A percentile compares a stretch with the other conserved stretches of the same genome.
Evolutionary conservation across 768 basidiomycete species (phyloP).

Genomic region (Boletus subparvulus): DNA sequence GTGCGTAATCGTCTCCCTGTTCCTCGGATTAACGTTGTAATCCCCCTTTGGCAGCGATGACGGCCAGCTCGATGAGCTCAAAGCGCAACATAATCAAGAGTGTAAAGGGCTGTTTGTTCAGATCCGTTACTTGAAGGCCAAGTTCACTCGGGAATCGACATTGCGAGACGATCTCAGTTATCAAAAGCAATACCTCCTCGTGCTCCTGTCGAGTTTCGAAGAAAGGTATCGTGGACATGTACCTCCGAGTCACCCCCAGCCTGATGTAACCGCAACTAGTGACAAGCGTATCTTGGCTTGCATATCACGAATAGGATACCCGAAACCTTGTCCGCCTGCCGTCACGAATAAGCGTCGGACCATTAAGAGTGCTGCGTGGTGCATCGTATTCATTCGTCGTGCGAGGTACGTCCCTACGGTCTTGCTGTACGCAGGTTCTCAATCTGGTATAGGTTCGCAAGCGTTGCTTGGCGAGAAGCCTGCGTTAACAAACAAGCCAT

Average conservation of each 20-base stretch:
- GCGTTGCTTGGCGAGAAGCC: slow-evolving; percentile 63
- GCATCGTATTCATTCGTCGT: slow-evolving; percentile 64
- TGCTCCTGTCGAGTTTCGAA: slow-evolving; percentile 69
- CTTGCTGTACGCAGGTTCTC: slow-evolving; percentile 1
- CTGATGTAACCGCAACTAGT: slow-evolving; percentile 34
- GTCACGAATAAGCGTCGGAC: slow-evolving; percentile 43
- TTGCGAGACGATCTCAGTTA: slow-evolving; percentile 75
- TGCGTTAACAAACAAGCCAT: slow-evolving; percentile 60
- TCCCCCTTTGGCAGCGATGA: slow-evolving; percentile 46
- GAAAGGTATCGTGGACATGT: slow-evolving; percentile 48
- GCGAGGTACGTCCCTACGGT: slow-evolving; percentile 48
- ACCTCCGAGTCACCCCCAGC: neutral
- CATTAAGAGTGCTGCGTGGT: slow-evolving; percentile 56
- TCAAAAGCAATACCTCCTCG: slow-evolving; percentile 86
- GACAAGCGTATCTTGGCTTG: slow-evolving; percentile 72
- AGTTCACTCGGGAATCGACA: slow-evolving; percentile 80
- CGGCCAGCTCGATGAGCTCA: slow-evolving; percentile 52
- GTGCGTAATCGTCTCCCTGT: slow-evolving; percentile 40
- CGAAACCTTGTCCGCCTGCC: slow-evolving; percentile 42
- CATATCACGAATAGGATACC: slow-evolving; percentile 73
- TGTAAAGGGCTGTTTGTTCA: slow-evolving; percentile 90
- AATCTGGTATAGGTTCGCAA: slow-evolving; percentile 49
- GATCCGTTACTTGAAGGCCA: slow-evolving; percentile 89
- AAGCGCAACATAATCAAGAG: slow-evolving; percentile 74
- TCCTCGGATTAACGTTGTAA: neutral